Evolutionary conservation across 257 asterid genomes (phyloP), one percentile per base, ranked within the genome.

Genomic region (Solanum chiquidenum): DNA sequence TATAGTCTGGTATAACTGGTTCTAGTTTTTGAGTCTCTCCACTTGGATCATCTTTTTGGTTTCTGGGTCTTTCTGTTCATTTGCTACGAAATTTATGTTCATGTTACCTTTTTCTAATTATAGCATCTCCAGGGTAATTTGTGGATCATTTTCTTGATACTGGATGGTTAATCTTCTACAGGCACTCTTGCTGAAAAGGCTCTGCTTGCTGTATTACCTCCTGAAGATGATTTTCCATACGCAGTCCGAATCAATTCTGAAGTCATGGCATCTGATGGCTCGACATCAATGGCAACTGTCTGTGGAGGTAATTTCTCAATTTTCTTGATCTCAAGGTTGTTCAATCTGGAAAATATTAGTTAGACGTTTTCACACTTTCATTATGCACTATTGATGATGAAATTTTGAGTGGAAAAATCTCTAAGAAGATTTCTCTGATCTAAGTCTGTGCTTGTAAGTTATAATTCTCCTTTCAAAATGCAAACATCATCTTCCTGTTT

Each of bases 171-270:
- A 83, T 64, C 85, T 84, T 74, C 23, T 79, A 20, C 90, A 97
- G 99, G 99, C 86, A 95, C 99, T 88, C 99, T 95, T 88, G 99
- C 99, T 75, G 99, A 97, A 95, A 97, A 97, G 91, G 94, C 99
- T 83, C 91, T 97, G 75, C 96, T 95, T 88, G 95, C 98, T 89
- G 96, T 95, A 37, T 87, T 97, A 88, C 99, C 99, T 83, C 96
- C 94, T 84, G 99, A 97, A 93, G 98, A 94, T 83, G 89, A 91
- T 89, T 95, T 94, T 80, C 97, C 95, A 74, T 97, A 94, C 86
- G 93, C 99, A 44, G 94, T 97, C 25, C 99, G 99, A 85, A 88
- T 97, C 89, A 97, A 95, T 94, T 91, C 99, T 73, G 99, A 95
- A 92, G 99, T 97, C 74, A 95, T 97, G 99, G 96, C 99, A 87